Conservation (phyloP, 306 rosid species). For the Dryas drummondii region DNA sequence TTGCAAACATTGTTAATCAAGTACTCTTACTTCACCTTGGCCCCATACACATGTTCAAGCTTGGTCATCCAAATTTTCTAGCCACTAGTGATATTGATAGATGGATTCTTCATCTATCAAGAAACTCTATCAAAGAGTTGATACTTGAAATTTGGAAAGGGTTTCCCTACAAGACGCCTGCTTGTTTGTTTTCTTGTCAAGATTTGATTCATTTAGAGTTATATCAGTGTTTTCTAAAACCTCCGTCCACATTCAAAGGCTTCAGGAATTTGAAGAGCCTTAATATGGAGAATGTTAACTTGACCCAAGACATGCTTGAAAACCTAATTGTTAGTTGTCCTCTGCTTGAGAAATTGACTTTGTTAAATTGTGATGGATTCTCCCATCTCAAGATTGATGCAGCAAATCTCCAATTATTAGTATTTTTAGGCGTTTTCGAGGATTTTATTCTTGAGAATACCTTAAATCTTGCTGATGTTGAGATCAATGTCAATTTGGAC, state of each 20-base stretch:
- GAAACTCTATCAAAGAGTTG: constrained; percentile 44
- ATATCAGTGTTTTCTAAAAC: constrained; percentile 48
- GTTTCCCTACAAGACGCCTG: constrained; percentile 43
- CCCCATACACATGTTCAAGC: constrained; percentile 43
- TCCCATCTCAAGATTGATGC: constrained; percentile 42
- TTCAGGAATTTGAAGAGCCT: constrained; percentile 55
- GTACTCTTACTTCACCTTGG: constrained; percentile 58
- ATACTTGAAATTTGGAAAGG: constrained; percentile 54
- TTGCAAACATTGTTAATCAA: constrained; percentile 42
- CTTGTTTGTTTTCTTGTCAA: constrained; percentile 51
- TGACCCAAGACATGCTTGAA: constrained; percentile 28
- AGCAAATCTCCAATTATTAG: constrained; percentile 45
- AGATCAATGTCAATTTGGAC: constrained; percentile 16
- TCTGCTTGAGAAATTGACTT: constrained; percentile 44
- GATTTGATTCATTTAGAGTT: constrained; percentile 44
- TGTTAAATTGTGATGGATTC: constrained; percentile 53
- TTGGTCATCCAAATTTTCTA: constrained; percentile 39
- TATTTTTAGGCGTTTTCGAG: constrained; percentile 45
- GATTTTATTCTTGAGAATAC: constrained; percentile 45
- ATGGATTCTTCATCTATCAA: constrained; percentile 50
- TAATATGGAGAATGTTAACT: constrained; percentile 37
- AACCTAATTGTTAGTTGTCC: constrained; percentile 49
- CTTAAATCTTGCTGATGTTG: constrained; percentile 45
- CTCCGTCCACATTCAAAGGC: constrained; percentile 50
- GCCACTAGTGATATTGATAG: constrained; percentile 47